Percentiles rank a stretch among this genome's conserved stretches.
Conservation (phyloP, 768 basidiomycete genomes). For the Phlegmacium glaucopus region DNA sequence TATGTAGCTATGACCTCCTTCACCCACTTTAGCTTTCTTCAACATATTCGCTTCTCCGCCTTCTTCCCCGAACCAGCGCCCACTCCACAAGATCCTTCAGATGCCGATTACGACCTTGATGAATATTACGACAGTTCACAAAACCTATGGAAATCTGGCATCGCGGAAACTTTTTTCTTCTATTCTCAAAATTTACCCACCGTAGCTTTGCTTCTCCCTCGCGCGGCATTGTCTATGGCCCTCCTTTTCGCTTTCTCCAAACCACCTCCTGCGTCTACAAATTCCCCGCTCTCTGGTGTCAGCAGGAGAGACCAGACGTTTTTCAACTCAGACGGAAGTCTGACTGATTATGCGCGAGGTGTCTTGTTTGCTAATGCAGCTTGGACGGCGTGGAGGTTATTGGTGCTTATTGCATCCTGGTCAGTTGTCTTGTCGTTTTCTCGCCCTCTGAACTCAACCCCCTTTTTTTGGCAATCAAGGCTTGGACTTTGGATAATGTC, state of each 20-base stretch:
- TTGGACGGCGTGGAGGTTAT: constrained; percentile 74
- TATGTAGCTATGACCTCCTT: constrained; percentile 76
- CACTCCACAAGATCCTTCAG: constrained; percentile 6
- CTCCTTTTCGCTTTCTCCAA: constrained; percentile 48
- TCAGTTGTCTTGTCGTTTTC: constrained; percentile 28
- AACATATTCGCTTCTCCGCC: constrained; percentile 72
- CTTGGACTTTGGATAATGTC: constrained; percentile 78
- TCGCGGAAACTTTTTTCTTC: constrained; percentile 84
- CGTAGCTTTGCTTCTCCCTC: constrained; percentile 76
- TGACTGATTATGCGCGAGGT: constrained; percentile 76
- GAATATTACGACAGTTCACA: constrained; percentile 6
- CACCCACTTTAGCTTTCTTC: constrained; percentile 80
- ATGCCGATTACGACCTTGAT: constrained; percentile 6
- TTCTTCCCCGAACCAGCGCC: constrained; percentile 33
- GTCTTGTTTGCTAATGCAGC: constrained; percentile 76
- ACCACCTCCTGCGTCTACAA: constrained; percentile 2
- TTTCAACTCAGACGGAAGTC: constrained; percentile 63
- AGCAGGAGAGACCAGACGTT: constrained; percentile 63
- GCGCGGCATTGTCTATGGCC: constrained; percentile 73
- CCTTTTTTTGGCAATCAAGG: constrained; percentile 34
- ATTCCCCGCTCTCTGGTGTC: constrained; percentile 5
- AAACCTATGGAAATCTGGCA: constrained; percentile 30
- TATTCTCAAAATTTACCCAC: constrained; percentile 86
- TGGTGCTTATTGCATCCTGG: constrained; percentile 72
- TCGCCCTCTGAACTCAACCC: neutral